Evolutionary conservation across 139 green algal species (phyloP).

Genomic region (Tetraselmis striata): DNA sequence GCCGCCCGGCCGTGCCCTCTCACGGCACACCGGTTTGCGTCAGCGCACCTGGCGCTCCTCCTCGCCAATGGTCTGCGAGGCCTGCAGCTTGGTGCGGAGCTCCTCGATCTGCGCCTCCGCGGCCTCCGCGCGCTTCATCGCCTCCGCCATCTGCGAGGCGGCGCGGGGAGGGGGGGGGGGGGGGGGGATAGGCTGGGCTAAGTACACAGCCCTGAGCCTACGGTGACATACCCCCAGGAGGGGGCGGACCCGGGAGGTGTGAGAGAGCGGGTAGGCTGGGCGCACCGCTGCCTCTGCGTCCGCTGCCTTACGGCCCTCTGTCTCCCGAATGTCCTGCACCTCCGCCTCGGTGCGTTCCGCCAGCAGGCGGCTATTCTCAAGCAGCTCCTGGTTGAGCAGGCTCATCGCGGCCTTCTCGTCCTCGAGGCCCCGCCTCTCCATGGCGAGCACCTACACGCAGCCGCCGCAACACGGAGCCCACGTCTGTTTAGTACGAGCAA

Average conservation of each 20-base stretch:
- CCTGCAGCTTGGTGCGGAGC: neutral
- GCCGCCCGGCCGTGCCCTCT: too few species aligned
- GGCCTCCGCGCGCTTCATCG: neutral
- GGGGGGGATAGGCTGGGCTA: neutral
- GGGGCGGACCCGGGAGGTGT: too few species aligned
- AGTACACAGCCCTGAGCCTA: too few species aligned
- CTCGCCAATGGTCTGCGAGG: neutral
- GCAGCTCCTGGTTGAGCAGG: neutral
- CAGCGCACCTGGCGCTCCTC: neutral
- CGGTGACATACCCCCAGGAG: neutral
- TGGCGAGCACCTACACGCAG: neutral
- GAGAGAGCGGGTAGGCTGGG: too few species aligned
- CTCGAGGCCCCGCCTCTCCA: neutral
- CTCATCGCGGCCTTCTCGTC: neutral
- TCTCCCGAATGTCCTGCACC: neutral
- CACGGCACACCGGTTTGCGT: too few species aligned
- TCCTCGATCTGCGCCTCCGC: neutral
- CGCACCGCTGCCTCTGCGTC: neutral
- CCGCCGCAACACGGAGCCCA: too few species aligned
- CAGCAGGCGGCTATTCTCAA: neutral
- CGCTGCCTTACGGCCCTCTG: neutral
- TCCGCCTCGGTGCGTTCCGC: neutral
- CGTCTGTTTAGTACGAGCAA: too few species aligned
- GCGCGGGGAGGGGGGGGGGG: neutral
- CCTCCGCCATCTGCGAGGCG: neutral